A percentile compares a stretch with the other conserved stretches of the same genome.
These are phyloP conservation scores for Candida awuae DNA, from an alignment of 805 yeast species.

Conservation along the genomic window DNA sequence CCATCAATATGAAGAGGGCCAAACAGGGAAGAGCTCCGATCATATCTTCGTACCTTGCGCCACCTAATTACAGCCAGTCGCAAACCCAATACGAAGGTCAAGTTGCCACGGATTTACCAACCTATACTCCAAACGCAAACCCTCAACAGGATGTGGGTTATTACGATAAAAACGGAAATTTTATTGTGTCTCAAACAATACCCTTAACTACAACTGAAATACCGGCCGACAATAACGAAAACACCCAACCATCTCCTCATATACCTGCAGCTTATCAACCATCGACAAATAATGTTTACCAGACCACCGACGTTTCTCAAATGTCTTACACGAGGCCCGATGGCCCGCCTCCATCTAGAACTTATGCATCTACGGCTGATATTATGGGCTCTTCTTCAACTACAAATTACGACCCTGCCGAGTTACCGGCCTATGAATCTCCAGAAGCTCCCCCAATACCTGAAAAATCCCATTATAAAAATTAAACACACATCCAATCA, in stretches of 20 bases:
- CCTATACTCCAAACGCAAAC: conserved; percentile 57
- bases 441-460: conserved; percentile 8
- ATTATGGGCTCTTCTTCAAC: too few species aligned
- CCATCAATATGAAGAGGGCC: conserved; percentile 47
- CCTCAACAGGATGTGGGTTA: conserved; percentile 68
- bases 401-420: too few species aligned
- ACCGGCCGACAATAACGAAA: not conserved
- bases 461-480: conserved; percentile 2
- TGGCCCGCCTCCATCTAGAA: conserved; percentile 1
- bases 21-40: conserved; percentile 52
- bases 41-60: conserved; percentile 46
- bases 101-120: conserved; percentile 40
- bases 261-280: conserved; percentile 13
- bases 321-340: conserved; percentile 3
- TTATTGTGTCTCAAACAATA: conserved; percentile 23
- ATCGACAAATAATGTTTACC: not conserved
- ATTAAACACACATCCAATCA: not conserved
- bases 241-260: not conserved
- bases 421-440: conserved; percentile 1
- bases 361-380: too few species aligned
- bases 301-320: not conserved
- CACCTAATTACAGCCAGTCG: conserved; percentile 67
- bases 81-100: conserved; percentile 40
- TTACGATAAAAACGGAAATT: conserved; percentile 57
- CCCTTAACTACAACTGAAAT: not conserved